Percentiles rank a stretch among this genome's conserved stretches.
phyloP scores from a whole-genome alignment of 805 yeast genomes.

The Kluyveromyces siamensis region DNA sequence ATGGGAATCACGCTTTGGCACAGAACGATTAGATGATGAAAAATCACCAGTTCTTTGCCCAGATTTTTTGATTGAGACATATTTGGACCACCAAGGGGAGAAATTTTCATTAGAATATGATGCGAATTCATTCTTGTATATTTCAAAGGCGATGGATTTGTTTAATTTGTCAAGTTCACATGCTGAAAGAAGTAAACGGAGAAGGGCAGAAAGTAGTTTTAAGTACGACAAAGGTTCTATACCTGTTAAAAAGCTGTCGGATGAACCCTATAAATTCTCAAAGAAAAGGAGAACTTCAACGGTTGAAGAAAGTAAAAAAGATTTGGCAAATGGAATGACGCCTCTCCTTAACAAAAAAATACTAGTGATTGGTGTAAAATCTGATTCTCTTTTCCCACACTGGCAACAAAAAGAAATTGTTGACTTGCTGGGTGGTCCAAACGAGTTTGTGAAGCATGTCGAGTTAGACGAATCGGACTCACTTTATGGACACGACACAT shows the following conservation, averaged over 20 bases:
- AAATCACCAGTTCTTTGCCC: slow-evolving; percentile 84
- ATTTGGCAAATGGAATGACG: slow-evolving; percentile 56
- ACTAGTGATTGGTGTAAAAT: slow-evolving; percentile 83
- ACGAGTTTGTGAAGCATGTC: slow-evolving; percentile 44
- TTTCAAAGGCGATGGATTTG: slow-evolving; percentile 90
- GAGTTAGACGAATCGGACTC: slow-evolving; percentile 73
- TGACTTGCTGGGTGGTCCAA: slow-evolving; percentile 39
- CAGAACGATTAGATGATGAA: slow-evolving; percentile 74
- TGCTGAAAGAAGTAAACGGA: slow-evolving; percentile 34
- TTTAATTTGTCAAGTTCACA: slow-evolving; percentile 63
- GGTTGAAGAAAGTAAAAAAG: slow-evolving; percentile 48
- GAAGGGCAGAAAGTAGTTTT: slow-evolving; percentile 33
- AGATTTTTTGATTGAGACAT: slow-evolving; percentile 86
- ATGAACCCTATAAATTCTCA: slow-evolving; percentile 22
- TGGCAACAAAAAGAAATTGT: slow-evolving; percentile 90
- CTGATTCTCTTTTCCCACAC: slow-evolving; percentile 84
- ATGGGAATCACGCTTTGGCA: slow-evolving; percentile 90
- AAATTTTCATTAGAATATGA: slow-evolving; percentile 88
- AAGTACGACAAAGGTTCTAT: slow-evolving; percentile 16
- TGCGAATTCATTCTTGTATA: slow-evolving; percentile 78
- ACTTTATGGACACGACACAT: slow-evolving; percentile 87
- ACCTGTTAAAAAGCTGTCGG: slow-evolving; percentile 13
- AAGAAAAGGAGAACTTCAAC: slow-evolving; percentile 43
- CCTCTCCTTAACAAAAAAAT: slow-evolving; percentile 56
- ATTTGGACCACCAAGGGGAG: slow-evolving; percentile 90